phyloP scores from a whole-genome alignment of 2,329 filamentous ascomycete species.

The Huntiella moniliformis region DNA sequence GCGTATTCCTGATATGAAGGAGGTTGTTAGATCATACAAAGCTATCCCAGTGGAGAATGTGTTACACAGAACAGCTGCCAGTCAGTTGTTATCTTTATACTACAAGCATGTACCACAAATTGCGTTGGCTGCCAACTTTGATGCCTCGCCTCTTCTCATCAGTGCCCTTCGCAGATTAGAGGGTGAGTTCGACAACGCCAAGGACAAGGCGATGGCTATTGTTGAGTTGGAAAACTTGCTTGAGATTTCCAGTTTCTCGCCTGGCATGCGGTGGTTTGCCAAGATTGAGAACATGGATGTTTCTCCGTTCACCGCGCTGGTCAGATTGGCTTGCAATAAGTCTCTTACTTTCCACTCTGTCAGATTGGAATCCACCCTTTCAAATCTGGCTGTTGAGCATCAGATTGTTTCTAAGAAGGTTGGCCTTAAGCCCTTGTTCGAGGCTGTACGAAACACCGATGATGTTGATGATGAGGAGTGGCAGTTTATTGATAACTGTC shows the following conservation, averaged over 20 bases:
- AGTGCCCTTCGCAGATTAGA: slow-evolving; percentile 46
- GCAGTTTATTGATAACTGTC: slow-evolving; percentile 65
- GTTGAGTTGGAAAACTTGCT: slow-evolving; percentile 70
- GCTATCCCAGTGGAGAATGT: slow-evolving; percentile 47
- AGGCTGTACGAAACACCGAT: slow-evolving; percentile 11
- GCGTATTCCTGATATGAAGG: slow-evolving; percentile 64
- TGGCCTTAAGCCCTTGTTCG: slow-evolving; percentile 7
- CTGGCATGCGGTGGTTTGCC: slow-evolving; percentile 79
- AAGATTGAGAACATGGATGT: slow-evolving; percentile 44
- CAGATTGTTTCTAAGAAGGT: slow-evolving; percentile 9
- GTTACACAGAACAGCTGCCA: slow-evolving; percentile 60
- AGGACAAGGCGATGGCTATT: slow-evolving; percentile 35
- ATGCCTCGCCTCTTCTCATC: slow-evolving; percentile 61
- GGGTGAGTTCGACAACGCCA: slow-evolving; percentile 28
- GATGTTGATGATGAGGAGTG: slow-evolving; percentile 31
- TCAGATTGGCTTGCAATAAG: slow-evolving; percentile 26
- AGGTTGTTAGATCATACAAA: slow-evolving; percentile 57
- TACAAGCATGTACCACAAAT: slow-evolving; percentile 65
- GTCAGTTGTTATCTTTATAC: slow-evolving; percentile 63
- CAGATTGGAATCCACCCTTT: slow-evolving; percentile 7
- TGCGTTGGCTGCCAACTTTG: slow-evolving; percentile 69
- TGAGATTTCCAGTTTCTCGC: slow-evolving; percentile 59
- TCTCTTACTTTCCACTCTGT: slow-evolving; percentile 9
- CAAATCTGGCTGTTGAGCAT: slow-evolving; percentile 8
- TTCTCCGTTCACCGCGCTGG: slow-evolving; percentile 54